Evolutionary conservation across 805 yeast genomes (phyloP), one percentile per base, ranked within the genome.

Genomic region (Wickerhamiella alocasiicola): DNA sequence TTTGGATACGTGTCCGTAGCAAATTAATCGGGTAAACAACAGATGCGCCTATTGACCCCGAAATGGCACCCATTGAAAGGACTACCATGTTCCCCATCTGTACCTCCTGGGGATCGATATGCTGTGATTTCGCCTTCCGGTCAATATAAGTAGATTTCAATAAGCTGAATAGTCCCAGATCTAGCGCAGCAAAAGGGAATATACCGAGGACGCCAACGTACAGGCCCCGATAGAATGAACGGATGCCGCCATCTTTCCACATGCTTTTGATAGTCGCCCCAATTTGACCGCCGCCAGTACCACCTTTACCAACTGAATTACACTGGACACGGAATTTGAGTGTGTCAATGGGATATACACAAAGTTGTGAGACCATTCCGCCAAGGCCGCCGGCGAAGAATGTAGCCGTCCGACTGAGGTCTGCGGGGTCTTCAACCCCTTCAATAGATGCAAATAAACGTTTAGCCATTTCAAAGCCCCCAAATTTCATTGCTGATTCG

Each of bases 121-220:
- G 67, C 16, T 60, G 61, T 42, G 58, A 59, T 31, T 57, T 63
- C 7, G 95, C 82, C 56, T 78, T 76, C 46, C 74, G 67, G 35
- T 68, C 62, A 15, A 78, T 68, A 50, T 81, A 78, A 70, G 82
- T 78, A 49, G 75, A 73, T 57, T 88, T 88, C 49, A 91, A 70
- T 1, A 87, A 78, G 7, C 88, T 70, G 57, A 91, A 91, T 0
- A 96, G 85, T 27, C 98, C 98, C 39, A 91, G 65, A 59, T 91
- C 98, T 23, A 91, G 65, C 0, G 98, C 98, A 1, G 97, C 96
- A 57, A 87, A 91, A 0, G 98, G 98, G 64, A 91, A 91, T 49
- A 91, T 88, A 36, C 98, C 98, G 44, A 87, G 72, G 3, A 87
- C 74, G n/a, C 98, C 98, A 19, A 84, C 93, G 40, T 73, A 60